Percentiles rank a stretch among this genome's conserved stretches.
Conservation (phyloP, 768 basidiomycete genomes). For the Boletus bicolor region DNA sequence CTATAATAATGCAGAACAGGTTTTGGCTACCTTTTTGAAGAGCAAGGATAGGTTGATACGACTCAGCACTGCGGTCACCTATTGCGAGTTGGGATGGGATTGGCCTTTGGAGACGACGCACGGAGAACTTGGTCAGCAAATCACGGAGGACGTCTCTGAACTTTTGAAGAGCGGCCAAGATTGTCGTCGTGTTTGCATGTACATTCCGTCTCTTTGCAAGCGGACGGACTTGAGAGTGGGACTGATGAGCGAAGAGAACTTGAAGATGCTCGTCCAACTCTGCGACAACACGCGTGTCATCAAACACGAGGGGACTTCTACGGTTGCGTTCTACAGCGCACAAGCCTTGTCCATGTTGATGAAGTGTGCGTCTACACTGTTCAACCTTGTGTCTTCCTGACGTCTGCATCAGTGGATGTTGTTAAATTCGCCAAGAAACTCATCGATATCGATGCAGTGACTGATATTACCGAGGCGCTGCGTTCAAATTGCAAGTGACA, state of each 20-base stretch:
- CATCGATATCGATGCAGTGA: conserved; percentile 15
- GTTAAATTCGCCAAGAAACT: conserved; percentile 7
- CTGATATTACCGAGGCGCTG: conserved; percentile 17
- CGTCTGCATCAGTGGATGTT: conserved; percentile 15
- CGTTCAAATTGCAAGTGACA: conserved; percentile 16
- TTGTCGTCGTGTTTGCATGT: conserved; percentile 25
- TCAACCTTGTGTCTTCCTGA: neutral
- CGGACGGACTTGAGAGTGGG: conserved; percentile 4
- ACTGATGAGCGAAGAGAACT: conserved; percentile 17
- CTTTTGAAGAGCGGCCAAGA: conserved; percentile 13
- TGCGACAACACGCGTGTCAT: conserved; percentile 12
- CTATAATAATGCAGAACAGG: neutral
- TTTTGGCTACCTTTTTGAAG: conserved; percentile 14
- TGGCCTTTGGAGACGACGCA: conserved; percentile 11
- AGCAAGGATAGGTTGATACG: conserved; percentile 17
- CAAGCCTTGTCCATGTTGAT: conserved; percentile 28
- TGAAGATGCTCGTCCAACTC: conserved; percentile 17
- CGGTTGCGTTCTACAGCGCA: conserved; percentile 21
- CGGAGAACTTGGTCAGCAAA: neutral
- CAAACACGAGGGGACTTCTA: conserved; percentile 11
- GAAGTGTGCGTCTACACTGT: conserved; percentile 12
- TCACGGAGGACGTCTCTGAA: conserved; percentile 9
- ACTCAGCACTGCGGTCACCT: conserved; percentile 25
- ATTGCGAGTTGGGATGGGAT: conserved; percentile 25
- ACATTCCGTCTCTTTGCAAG: conserved; percentile 29